Base-by-base conservation (phyloP, 352 stramenopile species). In the Pythium brassicae region DNA sequence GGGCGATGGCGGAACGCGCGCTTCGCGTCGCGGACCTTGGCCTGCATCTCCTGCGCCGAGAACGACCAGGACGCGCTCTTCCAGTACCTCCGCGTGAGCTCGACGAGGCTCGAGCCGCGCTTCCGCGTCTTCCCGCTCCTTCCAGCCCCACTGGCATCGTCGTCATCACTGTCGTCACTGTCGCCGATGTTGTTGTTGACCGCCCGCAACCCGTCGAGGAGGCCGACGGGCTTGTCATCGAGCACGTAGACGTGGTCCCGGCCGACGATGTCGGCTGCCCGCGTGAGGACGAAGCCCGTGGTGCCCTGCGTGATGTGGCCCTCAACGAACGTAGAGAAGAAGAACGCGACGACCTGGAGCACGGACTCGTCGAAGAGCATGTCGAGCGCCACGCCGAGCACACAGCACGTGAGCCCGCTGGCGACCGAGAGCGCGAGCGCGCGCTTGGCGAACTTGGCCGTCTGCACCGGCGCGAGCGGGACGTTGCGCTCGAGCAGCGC, bases 301-400 rank as follows among this genome's bases (percentile, higher is more conserved):
- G 53, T 64, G 29, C n/a, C 32, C 1, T 19, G n/a, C 19, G 61
- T 59, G 4, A 68, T 48, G 10, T 58, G 46, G 22, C 47, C 40
- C 14, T 72, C 57, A 6, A 64, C n/a, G 9, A 34, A 7, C 29
- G 47, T 47, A 6, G 52, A 52, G 23, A 69, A 46, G 39, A 67
- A 58, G n/a, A 62, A 65, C 22, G 48, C 46, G 42, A 72, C 19
- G 34, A 72, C 65, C 34, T 69, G 42, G 4, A 72, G 50, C 26
- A 72, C 65, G 19, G 61, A 62, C 3, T 37, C 37, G 20, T 72
- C 57, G 26, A 72, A 60, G 12, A 69, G 29, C 22, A 72, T 17
- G 39, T 72, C 65, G 50, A 63, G 53, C 23, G 65, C 55, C 20
- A 69, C 55, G 46, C 61, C 54, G 14, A 72, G 27, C 14, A 69